Percentiles rank a stretch among this genome's conserved stretches.
These are phyloP conservation scores for Cyclotella baltica DNA, from an alignment of 108 stramenopile genomes.

Conservation along the genomic window DNA sequence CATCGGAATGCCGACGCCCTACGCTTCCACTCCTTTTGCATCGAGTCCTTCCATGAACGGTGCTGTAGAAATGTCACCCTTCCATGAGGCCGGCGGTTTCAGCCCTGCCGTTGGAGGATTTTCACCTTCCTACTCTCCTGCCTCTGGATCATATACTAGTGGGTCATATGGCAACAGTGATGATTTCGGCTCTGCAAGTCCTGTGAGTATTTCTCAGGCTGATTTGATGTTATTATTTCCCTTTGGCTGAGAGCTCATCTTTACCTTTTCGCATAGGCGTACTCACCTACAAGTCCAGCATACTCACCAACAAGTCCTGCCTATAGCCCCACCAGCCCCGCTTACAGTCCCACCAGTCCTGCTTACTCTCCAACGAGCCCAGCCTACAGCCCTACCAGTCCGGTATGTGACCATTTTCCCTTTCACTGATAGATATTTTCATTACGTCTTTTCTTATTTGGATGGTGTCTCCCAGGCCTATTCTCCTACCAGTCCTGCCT, in stretches of 20 bases:
- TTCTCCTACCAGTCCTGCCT: constrained; percentile 54
- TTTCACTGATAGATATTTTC: background rate
- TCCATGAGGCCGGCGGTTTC: constrained; percentile 74
- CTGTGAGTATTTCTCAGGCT: constrained; percentile 33
- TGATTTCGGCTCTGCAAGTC: constrained; percentile 51
- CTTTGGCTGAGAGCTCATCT: constrained; percentile 26
- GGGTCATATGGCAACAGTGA: constrained; percentile 78
- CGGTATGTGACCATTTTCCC: too few species aligned
- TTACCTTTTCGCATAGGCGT: constrained; percentile 54
- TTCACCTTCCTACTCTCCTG: constrained; percentile 83
- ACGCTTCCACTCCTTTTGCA: constrained; percentile 77
- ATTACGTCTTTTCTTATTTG: background rate
- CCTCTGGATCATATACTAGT: constrained; percentile 77
- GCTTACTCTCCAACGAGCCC: constrained; percentile 88
- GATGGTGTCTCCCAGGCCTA: background rate
- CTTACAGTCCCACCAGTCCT: constrained; percentile 86
- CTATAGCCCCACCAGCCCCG: constrained; percentile 76
- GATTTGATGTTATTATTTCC: background rate
- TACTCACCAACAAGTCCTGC: constrained; percentile 14
- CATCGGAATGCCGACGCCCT: constrained; percentile 74
- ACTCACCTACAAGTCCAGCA: constrained; percentile 69
- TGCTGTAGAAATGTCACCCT: constrained; percentile 72
- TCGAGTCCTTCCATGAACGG: constrained; percentile 72
- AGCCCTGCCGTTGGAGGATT: constrained; percentile 87
- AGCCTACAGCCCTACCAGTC: constrained; percentile 85